Conservation (phyloP, 2,329 filamentous ascomycete species). For the Emmonsia crescens region DNA sequence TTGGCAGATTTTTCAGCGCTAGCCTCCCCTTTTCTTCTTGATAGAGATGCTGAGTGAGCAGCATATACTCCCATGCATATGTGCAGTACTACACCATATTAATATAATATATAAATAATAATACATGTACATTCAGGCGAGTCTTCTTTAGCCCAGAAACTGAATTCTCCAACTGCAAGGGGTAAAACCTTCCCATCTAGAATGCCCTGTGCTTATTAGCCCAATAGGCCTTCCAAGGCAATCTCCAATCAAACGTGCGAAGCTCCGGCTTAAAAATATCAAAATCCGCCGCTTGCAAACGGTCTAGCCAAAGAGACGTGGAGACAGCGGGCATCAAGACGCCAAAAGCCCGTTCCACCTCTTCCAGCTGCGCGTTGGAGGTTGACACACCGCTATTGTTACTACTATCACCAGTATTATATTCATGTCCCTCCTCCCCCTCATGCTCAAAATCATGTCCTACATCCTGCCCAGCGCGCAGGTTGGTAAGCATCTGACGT, state of each 20-base stretch:
- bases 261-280: constrained; percentile 61
- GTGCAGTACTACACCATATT: neutral
- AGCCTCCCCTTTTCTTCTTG: neutral
- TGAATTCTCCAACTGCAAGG: neutral
- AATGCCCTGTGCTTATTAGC: constrained; percentile 46
- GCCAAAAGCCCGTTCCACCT: constrained; percentile 60
- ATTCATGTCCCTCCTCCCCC: constrained; percentile 58
- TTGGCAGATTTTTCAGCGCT: neutral
- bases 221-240: constrained; percentile 69
- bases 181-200: constrained; percentile 16
- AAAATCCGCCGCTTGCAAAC: constrained; percentile 71
- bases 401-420: constrained; percentile 31
- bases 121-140: neutral
- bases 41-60: neutral
- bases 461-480: constrained; percentile 60
- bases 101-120: neutral
- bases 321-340: constrained; percentile 71
- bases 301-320: constrained; percentile 66
- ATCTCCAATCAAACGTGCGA: constrained; percentile 62
- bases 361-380: constrained; percentile 28
- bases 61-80: neutral
- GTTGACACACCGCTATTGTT: constrained; percentile 26
- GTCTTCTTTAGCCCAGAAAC: neutral
- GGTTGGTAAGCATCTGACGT: constrained; percentile 75
- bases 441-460: constrained; percentile 86